These are phyloP conservation scores for Paracoccidioides brasiliensis DNA, from an alignment of 2,329 filamentous ascomycete genomes.

Conservation along the genomic window DNA sequence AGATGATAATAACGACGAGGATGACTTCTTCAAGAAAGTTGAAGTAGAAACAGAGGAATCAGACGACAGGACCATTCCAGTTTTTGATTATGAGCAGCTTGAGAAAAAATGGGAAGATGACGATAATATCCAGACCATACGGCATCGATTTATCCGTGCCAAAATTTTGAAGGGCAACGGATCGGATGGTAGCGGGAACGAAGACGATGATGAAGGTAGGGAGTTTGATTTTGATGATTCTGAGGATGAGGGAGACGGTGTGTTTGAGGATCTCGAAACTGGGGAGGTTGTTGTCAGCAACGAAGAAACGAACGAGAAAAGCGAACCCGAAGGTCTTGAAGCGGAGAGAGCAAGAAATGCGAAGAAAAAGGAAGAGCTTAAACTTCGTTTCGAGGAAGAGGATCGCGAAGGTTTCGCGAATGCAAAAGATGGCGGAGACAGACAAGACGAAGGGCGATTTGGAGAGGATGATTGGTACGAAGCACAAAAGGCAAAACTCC, in stretches of 20 bases:
- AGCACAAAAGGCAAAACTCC: slow-evolving; percentile 81
- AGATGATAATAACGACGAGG: slow-evolving; percentile 50
- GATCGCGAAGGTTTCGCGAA: slow-evolving; percentile 82
- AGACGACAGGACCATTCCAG: slow-evolving; percentile 68
- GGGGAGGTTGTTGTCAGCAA: slow-evolving; percentile 45
- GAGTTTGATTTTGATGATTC: slow-evolving; percentile 37
- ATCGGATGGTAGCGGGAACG: slow-evolving; percentile 42
- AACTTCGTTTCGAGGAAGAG: slow-evolving; percentile 89
- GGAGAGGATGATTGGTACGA: slow-evolving; percentile 99
- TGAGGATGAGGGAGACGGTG: slow-evolving; percentile 58
- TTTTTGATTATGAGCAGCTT: slow-evolving; percentile 66
- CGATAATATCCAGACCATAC: slow-evolving; percentile 62
- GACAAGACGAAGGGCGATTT: slow-evolving; percentile 60
- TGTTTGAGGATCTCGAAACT: slow-evolving; percentile 74
- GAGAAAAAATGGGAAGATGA: slow-evolving; percentile 75
- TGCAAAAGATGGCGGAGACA: slow-evolving; percentile 69
- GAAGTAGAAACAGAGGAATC: slow-evolving; percentile 37
- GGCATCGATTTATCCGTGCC: slow-evolving; percentile 61
- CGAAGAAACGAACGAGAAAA: slow-evolving; percentile 20
- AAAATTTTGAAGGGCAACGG: slow-evolving; percentile 46
- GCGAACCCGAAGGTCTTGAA: slow-evolving; percentile 46
- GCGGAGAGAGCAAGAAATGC: slow-evolving; percentile 86
- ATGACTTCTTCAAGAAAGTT: slow-evolving; percentile 50
- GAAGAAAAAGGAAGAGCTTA: slow-evolving; percentile 83
- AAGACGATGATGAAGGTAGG: slow-evolving; percentile 34